Evolutionary conservation across 2,329 filamentous ascomycete genomes (phyloP).

Genomic region (Akanthomyces muscarius): DNA sequence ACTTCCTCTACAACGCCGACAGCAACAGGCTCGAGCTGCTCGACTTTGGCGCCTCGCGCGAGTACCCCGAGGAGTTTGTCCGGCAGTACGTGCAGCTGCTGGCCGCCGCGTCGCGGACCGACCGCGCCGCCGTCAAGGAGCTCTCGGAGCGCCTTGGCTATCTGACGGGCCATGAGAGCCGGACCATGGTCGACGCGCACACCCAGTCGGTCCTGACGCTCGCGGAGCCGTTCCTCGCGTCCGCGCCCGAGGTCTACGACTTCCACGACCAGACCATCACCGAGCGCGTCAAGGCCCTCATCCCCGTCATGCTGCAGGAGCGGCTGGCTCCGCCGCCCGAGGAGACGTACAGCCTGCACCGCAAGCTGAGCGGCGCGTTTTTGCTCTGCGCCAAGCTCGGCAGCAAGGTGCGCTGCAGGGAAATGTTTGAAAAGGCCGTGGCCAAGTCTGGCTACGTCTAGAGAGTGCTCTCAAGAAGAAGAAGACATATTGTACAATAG

Average conservation of each 20-base stretch:
- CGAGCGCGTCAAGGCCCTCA: slow-evolving; percentile 80
- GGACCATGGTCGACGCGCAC: slow-evolving; percentile 84
- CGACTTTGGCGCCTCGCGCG: slow-evolving; percentile 90
- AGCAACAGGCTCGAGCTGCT: slow-evolving; percentile 78
- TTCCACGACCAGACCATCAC: slow-evolving; percentile 95
- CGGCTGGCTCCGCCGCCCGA: slow-evolving; percentile 86
- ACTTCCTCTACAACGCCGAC: slow-evolving; percentile 82
- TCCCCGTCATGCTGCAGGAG: slow-evolving; percentile 91
- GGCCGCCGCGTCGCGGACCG: slow-evolving; percentile 69
- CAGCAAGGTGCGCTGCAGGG: slow-evolving; percentile 74
- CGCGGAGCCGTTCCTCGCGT: slow-evolving; percentile 80
- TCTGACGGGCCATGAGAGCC: slow-evolving; percentile 83
- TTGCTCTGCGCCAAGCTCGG: slow-evolving; percentile 83
- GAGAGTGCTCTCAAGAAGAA: neutral
- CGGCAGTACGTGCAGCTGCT: slow-evolving; percentile 75
- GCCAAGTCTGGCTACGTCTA: slow-evolving; percentile 31
- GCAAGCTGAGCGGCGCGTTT: slow-evolving; percentile 94
- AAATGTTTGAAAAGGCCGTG: slow-evolving; percentile 66
- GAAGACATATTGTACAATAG: neutral
- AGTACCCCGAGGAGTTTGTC: slow-evolving; percentile 78
- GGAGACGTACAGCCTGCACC: slow-evolving; percentile 93
- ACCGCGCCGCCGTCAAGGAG: slow-evolving; percentile 59
- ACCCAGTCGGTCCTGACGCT: slow-evolving; percentile 83
- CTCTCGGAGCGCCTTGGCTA: slow-evolving; percentile 81
- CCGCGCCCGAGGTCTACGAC: slow-evolving; percentile 80